These are phyloP conservation scores for Esteya vermicola DNA, from an alignment of 2,329 filamentous ascomycete species.

Conservation along the genomic window DNA sequence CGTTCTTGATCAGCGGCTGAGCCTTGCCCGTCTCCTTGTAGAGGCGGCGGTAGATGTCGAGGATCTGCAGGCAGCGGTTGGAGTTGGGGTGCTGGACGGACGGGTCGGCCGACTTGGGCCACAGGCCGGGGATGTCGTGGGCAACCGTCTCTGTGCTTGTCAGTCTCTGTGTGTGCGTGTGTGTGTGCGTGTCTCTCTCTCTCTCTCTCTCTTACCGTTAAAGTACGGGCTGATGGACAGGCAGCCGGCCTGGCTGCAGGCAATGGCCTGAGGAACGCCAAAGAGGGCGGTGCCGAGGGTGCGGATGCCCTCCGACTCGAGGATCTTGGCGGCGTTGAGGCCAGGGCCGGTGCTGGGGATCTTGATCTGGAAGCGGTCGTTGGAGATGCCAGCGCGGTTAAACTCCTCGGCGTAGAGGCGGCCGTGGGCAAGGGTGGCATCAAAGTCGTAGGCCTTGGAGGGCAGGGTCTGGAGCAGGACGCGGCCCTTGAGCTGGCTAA, in stretches of 20 bases:
- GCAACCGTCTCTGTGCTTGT: conserved; percentile 24
- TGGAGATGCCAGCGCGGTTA: conserved; percentile 25
- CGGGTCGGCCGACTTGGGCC: conserved; percentile 31
- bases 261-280: conserved; percentile 31
- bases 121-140: conserved; percentile 26
- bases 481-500: conserved; percentile 28
- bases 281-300: conserved; percentile 32
- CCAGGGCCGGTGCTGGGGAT: conserved; percentile 33
- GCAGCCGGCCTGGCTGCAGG: conserved; percentile 30
- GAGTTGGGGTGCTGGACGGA: conserved; percentile 32
- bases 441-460: conserved; percentile 28
- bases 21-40: conserved; percentile 31
- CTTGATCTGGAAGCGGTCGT: conserved; percentile 35
- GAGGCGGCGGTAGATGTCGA: conserved; percentile 29
- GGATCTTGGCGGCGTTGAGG: conserved; percentile 26
- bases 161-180: too few species aligned
- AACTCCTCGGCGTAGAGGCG: conserved; percentile 32
- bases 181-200: too few species aligned
- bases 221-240: conserved; percentile 35
- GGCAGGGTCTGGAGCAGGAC: conserved; percentile 33
- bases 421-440: conserved; percentile 29
- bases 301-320: conserved; percentile 27
- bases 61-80: conserved; percentile 30
- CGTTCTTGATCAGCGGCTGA: conserved; percentile 32
- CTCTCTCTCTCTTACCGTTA: conserved; percentile 23